Percentiles rank a stretch among this genome's conserved stretches.
Evolutionary conservation across 371 early-diverging fungal genomes (phyloP).

Genomic region (Sporodiniella umbellata): DNA sequence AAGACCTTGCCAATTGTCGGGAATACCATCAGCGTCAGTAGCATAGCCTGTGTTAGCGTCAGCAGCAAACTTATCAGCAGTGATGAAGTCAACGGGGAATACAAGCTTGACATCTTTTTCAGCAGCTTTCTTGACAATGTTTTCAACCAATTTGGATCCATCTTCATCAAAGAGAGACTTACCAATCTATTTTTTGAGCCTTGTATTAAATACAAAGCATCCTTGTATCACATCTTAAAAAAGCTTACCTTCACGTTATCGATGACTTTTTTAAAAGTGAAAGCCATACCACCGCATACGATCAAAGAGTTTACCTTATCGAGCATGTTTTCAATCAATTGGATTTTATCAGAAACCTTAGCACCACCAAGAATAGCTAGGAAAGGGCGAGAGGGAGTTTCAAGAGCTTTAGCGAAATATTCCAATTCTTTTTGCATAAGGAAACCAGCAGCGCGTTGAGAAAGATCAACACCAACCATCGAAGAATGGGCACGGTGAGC

Average conservation of each 20-base stretch:
- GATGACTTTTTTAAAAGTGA: slow-evolving; percentile 94
- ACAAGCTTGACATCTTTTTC: slow-evolving; percentile 83
- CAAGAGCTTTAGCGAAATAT: slow-evolving; percentile 94
- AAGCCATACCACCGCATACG: slow-evolving; percentile 97
- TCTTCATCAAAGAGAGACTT: slow-evolving; percentile 89
- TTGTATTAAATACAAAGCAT: too few species aligned
- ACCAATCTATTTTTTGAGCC: slow-evolving; percentile 68
- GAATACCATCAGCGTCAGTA: slow-evolving; percentile 87
- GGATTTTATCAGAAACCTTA: slow-evolving; percentile 99
- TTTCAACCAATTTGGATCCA: slow-evolving; percentile 83
- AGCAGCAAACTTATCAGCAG: slow-evolving; percentile 83
- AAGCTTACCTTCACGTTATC: slow-evolving; percentile 68
- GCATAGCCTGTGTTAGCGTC: slow-evolving; percentile 82
- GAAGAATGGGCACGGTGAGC: slow-evolving; percentile 97
- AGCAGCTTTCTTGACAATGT: slow-evolving; percentile 84
- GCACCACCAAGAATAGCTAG: slow-evolving; percentile 98
- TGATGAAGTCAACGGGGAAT: slow-evolving; percentile 90
- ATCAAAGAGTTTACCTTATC: slow-evolving; percentile 91
- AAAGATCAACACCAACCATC: slow-evolving; percentile 94
- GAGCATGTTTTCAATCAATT: slow-evolving; percentile 94
- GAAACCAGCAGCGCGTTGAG: slow-evolving; percentile 92
- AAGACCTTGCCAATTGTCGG: slow-evolving; percentile 88
- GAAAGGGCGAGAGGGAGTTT: slow-evolving; percentile 93
- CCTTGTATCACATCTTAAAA: too few species aligned
- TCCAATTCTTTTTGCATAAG: slow-evolving; percentile 99